A percentile compares a stretch with the other conserved stretches of the same genome.
These are phyloP conservation scores for Agrocybe praecox DNA, from an alignment of 768 basidiomycete species.

Conservation along the genomic window DNA sequence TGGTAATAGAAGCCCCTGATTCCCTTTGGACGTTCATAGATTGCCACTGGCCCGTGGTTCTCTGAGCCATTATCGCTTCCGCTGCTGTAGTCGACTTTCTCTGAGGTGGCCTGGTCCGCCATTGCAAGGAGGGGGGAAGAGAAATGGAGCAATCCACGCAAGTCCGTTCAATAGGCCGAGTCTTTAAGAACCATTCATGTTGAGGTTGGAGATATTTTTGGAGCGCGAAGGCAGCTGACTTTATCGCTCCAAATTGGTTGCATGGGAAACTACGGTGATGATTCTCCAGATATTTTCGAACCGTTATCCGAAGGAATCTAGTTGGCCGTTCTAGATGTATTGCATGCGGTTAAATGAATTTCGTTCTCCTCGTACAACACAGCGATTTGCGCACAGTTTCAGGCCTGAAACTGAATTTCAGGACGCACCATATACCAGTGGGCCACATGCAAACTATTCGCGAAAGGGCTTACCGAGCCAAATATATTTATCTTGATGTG, in stretches of 20 bases:
- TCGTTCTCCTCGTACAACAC: too few relatives aligned
- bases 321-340: not conserved
- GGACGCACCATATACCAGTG: too few relatives aligned
- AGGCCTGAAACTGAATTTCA: too few relatives aligned
- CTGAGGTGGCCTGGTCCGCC: slow-evolving; percentile 12
- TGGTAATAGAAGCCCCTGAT: slow-evolving; percentile 60
- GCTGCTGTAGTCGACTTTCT: slow-evolving; percentile 18
- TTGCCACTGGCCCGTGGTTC: slow-evolving; percentile 10
- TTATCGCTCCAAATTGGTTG: not conserved
- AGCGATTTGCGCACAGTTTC: too few relatives aligned
- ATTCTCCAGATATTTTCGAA: too few relatives aligned
- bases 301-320: not conserved
- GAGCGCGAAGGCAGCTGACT: not conserved
- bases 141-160: slow-evolving; percentile 5
- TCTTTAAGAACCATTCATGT: slow-evolving; percentile 4
- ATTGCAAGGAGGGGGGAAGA: slow-evolving; percentile 7
- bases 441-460: not conserved
- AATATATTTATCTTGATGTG: not conserved
- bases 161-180: not conserved
- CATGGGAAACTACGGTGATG: not conserved
- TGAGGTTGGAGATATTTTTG: slow-evolving; percentile 8
- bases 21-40: slow-evolving; percentile 52
- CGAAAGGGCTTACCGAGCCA: not conserved
- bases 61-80: slow-evolving; percentile 16
- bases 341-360: too few relatives aligned